Base-by-base conservation (phyloP, 148 eudicot species). In the Nepenthes gracilis region DNA sequence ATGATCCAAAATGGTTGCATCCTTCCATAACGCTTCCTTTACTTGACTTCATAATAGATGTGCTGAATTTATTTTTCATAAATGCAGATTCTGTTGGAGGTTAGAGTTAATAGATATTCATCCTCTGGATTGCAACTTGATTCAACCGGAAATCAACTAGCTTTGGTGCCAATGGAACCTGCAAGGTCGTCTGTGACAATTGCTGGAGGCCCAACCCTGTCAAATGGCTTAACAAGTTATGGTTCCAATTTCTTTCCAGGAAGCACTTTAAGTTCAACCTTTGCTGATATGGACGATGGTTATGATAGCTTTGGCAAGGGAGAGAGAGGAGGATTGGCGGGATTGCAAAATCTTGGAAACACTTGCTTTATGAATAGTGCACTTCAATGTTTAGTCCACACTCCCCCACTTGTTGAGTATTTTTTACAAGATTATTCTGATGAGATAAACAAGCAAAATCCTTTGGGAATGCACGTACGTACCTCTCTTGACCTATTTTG, bases 281-380 rank as follows among this genome's bases (percentile, higher is more conserved):
- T 67, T 53, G 66, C 74, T 68, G 79, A 77, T 61, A 65, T 53
- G 68, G 76, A 83, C 69, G 85, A 81, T 70, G 71, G 74, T 57
- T 69, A 59, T 70, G 83, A 85, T 33, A 66, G 34, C 50, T 57
- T 59, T 59, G 78, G 74, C 60, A 72, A 77, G 77, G 78, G 72
- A 50, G 95, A 76, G 32, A 72, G 60, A 64, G 83, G 85, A 72
- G 99, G 99, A 50, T 81, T 94, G 73, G 88, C 95, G 34, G 97
- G 99, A 56, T 61, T 94, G 72, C 90, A 86, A 70, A 94, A 94
- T 80, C 83, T 94, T 72, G 99, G 99, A 55, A 88, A 88, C 67
- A 93, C 96, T 67, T 93, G 98, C 77, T 93, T 93, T 71, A 93
- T 94, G 99, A 94, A 94, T 74, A 94, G 97, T 70, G 72, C 99